Base-by-base conservation (phyloP, 2,329 filamentous ascomycete genomes). In the Colletotrichum incanum region DNA sequence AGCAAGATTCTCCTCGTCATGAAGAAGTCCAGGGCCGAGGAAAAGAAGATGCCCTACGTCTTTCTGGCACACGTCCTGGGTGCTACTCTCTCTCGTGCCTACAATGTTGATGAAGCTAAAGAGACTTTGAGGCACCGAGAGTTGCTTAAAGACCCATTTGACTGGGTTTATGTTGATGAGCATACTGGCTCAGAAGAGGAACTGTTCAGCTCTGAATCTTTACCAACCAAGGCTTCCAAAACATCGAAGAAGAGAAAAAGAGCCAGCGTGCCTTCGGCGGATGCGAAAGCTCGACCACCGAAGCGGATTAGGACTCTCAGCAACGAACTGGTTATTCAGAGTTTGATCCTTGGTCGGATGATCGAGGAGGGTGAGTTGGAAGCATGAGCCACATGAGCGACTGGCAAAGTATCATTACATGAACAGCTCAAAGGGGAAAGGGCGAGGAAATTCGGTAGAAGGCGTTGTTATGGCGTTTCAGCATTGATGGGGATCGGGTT, bases 311-410 rank as follows among this genome's bases (percentile, higher is more conserved):
- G 88, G 74, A 88, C 96, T 55, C 88, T 97, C 64, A 93, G 92
- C 67, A 93, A 97, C 80, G 96, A 98, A 82, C 91, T 96, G 79
- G 91, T 98, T 28, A 92, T 97, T 67, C 96, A 99, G 85, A 98
- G 95, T 80, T 84, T 98, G 71, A 98, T 99, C 74, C 81, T 98
- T 62, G 96, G 95, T 0, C 90, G 91, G 73, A 83, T 98, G 76
- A 89, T 95, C 64, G 92, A 94, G 73, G 88, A 90, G 61, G 86
- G 84, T 16, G 87, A 90, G 75, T 77, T 85, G 16, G 73, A 74
- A 41, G 68, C 43, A 11, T 75, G 41, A 73, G 20, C 8, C 23
- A 20, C 20, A 18, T 18, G 11, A 31, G 3, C 0, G 45, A 62
- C 43, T 14, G n/a, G 3, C 3, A 26, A 1, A 23, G 45, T 31